Evolutionary conservation across 1,139 yeast genomes (phyloP).

Genomic region (Pichia sp.): DNA sequence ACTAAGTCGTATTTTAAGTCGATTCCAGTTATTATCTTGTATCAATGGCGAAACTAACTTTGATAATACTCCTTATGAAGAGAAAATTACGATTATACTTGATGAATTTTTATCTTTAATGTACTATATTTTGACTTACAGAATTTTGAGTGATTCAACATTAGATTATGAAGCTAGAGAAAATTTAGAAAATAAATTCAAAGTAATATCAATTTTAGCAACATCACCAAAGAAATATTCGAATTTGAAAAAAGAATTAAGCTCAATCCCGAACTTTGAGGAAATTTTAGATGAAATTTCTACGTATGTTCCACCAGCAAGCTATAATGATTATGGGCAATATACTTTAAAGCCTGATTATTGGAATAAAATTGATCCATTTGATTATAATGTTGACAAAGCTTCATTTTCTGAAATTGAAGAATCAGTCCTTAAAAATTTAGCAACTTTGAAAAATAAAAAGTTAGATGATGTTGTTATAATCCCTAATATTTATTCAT

Average conservation of each 20-base stretch:
- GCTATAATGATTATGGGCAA: conserved; percentile 59
- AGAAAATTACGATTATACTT: conserved; percentile 43
- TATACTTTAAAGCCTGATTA: conserved; percentile 60
- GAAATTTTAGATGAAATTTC: conserved; percentile 49
- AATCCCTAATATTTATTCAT: conserved; percentile 35
- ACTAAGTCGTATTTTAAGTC: conserved; percentile 46
- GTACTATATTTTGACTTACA: conserved; percentile 51
- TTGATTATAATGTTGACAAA: conserved; percentile 18
- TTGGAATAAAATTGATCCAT: conserved; percentile 57
- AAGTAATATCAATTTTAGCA: conserved; percentile 9
- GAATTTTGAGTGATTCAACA: conserved; percentile 39
- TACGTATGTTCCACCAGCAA: conserved; percentile 55
- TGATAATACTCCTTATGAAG: conserved; percentile 49
- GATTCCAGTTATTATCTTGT: conserved; percentile 60
- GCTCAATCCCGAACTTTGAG: conserved; percentile 36
- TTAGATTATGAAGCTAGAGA: conserved; percentile 26
- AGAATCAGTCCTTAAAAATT: conserved; percentile 30
- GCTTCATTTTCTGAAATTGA: conserved; percentile 39
- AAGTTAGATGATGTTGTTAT: conserved; percentile 41
- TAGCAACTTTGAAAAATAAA: conserved; percentile 31
- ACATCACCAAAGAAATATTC: conserved; percentile 39
- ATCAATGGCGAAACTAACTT: conserved; percentile 34
- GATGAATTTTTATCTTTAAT: conserved; percentile 51
- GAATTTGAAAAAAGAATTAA: conserved; percentile 30
- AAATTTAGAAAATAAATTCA: conserved; percentile 1